Conservation (phyloP, 441 rosid genomes). For the Manihot esculenta region DNA sequence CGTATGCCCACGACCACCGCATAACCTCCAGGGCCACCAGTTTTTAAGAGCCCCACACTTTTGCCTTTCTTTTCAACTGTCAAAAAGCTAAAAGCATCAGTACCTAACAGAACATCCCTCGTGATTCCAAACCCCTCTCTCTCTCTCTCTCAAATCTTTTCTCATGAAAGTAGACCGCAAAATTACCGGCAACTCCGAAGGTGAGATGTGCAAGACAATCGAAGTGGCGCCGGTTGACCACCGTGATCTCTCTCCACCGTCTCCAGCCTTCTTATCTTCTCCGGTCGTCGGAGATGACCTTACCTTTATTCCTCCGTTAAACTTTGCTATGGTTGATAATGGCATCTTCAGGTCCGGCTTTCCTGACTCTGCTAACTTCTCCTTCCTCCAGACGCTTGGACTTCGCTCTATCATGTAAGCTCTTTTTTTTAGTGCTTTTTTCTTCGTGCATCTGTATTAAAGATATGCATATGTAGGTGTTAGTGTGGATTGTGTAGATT, state of each 20-base stretch:
- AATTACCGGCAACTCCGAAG: conserved; percentile 15
- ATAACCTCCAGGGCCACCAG: conserved; percentile 23
- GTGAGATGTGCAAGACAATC: conserved; percentile 41
- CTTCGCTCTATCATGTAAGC: conserved; percentile 87
- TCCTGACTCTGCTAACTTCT: conserved; percentile 65
- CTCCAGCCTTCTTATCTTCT: background rate
- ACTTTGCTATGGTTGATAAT: conserved; percentile 85
- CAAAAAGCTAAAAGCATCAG: conserved; percentile 15
- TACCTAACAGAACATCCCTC: conserved; percentile 27
- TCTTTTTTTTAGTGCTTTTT: background rate
- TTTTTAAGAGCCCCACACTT: background rate
- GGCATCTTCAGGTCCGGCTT: conserved; percentile 86
- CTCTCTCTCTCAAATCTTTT: conserved; percentile 11
- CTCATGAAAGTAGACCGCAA: conserved; percentile 38
- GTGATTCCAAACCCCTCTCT: conserved; percentile 23
- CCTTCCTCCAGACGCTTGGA: conserved; percentile 59
- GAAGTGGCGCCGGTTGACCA: conserved; percentile 47
- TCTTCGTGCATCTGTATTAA: too few species aligned
- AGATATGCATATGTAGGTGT: too few species aligned
- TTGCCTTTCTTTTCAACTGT: conserved; percentile 24
- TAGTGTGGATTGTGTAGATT: background rate
- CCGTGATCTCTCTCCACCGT: conserved; percentile 29
- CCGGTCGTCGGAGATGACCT: conserved; percentile 43
- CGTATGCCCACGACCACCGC: conserved; percentile 12
- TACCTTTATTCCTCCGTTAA: conserved; percentile 59